Evolutionary conservation across 2,329 filamentous ascomycete genomes (phyloP).

Genomic region (Proliferodiscus dingleyae): DNA sequence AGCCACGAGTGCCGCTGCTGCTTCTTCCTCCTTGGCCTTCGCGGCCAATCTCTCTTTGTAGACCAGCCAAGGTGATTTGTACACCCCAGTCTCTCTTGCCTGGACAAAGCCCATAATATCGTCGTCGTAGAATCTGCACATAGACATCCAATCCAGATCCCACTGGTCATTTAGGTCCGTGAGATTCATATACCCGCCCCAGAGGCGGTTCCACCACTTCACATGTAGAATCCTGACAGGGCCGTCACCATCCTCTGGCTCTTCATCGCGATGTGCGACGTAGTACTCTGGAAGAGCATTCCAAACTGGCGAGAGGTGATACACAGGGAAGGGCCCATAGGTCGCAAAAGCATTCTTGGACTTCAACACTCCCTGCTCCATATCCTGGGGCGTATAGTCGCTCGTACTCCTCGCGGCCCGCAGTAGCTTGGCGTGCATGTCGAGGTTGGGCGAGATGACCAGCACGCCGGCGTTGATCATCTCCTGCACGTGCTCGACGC

Average conservation of each 20-base stretch:
- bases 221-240: constrained; percentile 7
- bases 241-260: not conserved
- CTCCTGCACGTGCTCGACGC: constrained; percentile 1
- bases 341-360: constrained; percentile 6
- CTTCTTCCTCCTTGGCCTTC: too few species aligned
- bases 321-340: constrained; percentile 4
- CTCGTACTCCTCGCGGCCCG: constrained; percentile 3
- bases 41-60: too few species aligned
- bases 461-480: constrained; percentile 8
- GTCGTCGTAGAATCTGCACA: constrained; percentile 9
- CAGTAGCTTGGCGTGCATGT: constrained; percentile 12
- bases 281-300: constrained; percentile 9
- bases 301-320: constrained; percentile 4
- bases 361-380: constrained; percentile 8
- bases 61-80: constrained; percentile 4
- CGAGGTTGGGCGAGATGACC: constrained; percentile 7
- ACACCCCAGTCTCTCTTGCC: constrained; percentile 6
- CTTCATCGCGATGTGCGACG: not conserved
- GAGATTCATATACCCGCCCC: constrained; percentile 4
- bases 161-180: constrained; percentile 9
- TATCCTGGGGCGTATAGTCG: constrained; percentile 2
- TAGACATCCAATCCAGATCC: constrained; percentile 12
- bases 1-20: too few species aligned
- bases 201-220: constrained; percentile 7
- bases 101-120: constrained; percentile 5